These are phyloP conservation scores for Ceratocystis albifundus DNA, from an alignment of 2,329 filamentous ascomycete species.

Conservation along the genomic window DNA sequence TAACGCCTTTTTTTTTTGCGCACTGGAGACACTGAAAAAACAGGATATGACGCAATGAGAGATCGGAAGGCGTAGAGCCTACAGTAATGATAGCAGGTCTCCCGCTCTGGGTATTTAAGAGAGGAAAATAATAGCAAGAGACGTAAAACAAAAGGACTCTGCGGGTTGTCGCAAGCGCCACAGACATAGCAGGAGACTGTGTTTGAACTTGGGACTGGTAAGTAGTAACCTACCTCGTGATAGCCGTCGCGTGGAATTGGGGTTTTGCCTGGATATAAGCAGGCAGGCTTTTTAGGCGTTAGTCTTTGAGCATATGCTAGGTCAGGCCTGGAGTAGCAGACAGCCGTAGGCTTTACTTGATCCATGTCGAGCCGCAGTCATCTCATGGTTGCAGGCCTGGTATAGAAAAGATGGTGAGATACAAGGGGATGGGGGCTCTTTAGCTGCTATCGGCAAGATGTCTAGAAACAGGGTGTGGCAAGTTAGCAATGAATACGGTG, in stretches of 20 bases:
- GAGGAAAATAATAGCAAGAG: background rate
- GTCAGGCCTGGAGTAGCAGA: background rate
- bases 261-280: background rate
- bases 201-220: background rate
- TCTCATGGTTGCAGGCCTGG: background rate
- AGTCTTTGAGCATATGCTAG: background rate
- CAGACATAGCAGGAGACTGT: background rate
- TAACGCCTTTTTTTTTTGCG: slow-evolving; percentile 21
- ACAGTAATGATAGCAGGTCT: background rate
- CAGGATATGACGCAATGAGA: background rate
- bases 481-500: background rate
- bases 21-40: background rate
- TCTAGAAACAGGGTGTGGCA: slow-evolving; percentile 1
- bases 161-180: too few relatives aligned
- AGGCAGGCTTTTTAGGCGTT: background rate
- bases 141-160: slow-evolving; percentile 4
- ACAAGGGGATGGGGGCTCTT: background rate
- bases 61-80: background rate
- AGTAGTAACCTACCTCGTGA: background rate
- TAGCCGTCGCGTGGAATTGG: background rate
- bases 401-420: background rate
- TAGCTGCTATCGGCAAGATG: slow-evolving; percentile 21
- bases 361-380: background rate
- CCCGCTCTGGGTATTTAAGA: slow-evolving; percentile 3
- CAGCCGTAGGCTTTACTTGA: background rate